Percentiles rank a stretch among this genome's conserved stretches.
These are phyloP conservation scores for Lactarius hatsudake DNA, from an alignment of 768 basidiomycete species.

Conservation along the genomic window DNA sequence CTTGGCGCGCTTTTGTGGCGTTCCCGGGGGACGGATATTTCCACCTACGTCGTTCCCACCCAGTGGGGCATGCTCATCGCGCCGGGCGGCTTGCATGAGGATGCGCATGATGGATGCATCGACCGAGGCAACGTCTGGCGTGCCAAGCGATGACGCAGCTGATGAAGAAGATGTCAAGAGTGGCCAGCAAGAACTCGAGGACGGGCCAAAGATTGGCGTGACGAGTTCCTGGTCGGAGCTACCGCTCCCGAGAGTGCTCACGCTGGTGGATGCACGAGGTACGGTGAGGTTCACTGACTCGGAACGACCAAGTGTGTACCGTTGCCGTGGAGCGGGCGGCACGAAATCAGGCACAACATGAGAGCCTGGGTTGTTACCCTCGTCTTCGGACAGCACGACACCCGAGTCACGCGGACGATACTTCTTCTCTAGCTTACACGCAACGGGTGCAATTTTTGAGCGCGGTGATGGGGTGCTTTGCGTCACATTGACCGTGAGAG, in stretches of 20 bases:
- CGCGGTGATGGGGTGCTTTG: conserved; percentile 57
- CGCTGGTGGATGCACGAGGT: conserved; percentile 60
- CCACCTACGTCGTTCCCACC: conserved; percentile 25
- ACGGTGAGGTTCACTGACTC: conserved; percentile 38
- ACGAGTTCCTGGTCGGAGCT: conserved; percentile 68
- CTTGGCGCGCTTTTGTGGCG: conserved; percentile 76
- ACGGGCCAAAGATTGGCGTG: conserved; percentile 61
- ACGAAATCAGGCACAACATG: conserved; percentile 9
- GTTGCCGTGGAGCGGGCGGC: conserved; percentile 19
- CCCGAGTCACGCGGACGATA: conserved; percentile 71
- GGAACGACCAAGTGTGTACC: conserved; percentile 30
- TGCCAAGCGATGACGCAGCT: conserved; percentile 41
- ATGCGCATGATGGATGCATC: conserved; percentile 74
- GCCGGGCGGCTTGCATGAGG: conserved; percentile 47
- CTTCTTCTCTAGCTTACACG: conserved; percentile 46
- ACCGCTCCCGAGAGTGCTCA: conserved; percentile 54
- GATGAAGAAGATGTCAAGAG: conserved; percentile 42
- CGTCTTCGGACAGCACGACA: conserved; percentile 60
- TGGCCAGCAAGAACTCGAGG: conserved; percentile 62
- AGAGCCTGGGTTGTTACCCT: conserved; percentile 34
- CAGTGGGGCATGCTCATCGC: conserved; percentile 43
- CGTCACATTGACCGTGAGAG: conserved; percentile 44
- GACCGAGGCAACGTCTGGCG: conserved; percentile 35
- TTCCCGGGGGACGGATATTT: conserved; percentile 69
- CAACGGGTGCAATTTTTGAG: conserved; percentile 37